Evolutionary conservation across 2,329 filamentous ascomycete genomes (phyloP), one percentile per base, ranked within the genome.

Genomic region (Xylaria multiplex): DNA sequence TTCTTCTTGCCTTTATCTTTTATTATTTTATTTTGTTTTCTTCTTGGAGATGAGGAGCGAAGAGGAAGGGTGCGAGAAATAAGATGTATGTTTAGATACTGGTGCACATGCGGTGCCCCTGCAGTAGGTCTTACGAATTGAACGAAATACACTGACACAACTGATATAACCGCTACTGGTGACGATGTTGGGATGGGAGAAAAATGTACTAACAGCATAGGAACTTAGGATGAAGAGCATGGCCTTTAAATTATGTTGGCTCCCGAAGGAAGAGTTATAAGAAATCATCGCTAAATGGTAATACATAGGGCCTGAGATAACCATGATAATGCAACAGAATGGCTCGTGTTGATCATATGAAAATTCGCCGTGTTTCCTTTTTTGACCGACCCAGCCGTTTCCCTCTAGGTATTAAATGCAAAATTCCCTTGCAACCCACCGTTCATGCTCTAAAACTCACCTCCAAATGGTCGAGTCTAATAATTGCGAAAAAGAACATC

Each of bases 71-170:
- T 14, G 22, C 9, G 8, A 19, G 53, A 19, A 50, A 50, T 11
- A n/a, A 57, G 53, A 52, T 43, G 27, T 27, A 27, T 27, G 27
- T 27, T 27, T 27, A 27, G 43, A 8, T 37, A 49, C 19, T 43
- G 37, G 13, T 46, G 58, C 27, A 46, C 27, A 56, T 40, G 37
- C 32, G 14, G 45, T 24, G 30, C 40, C 19, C 48, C 42, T 5
- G 14, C 5, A 32, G 40, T 58, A 22, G 55, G 45, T 53, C 32
- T 59, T 9, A 64, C 40, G 61, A 64, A 64, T 59, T 57, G 54
- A 58, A 64, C 19, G 61, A 63, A 32, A 27, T 63, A 46, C 22
- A 16, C 37, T 35, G 22, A 46, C 16, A 5, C 35, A 2, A 37
- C 27, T n/a, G n/a, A 16, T 46, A 7, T 6, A 40, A 35, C 32